These are phyloP conservation scores for Xylariaceae sp. DNA, from an alignment of 2,329 filamentous ascomycete genomes.

Conservation along the genomic window DNA sequence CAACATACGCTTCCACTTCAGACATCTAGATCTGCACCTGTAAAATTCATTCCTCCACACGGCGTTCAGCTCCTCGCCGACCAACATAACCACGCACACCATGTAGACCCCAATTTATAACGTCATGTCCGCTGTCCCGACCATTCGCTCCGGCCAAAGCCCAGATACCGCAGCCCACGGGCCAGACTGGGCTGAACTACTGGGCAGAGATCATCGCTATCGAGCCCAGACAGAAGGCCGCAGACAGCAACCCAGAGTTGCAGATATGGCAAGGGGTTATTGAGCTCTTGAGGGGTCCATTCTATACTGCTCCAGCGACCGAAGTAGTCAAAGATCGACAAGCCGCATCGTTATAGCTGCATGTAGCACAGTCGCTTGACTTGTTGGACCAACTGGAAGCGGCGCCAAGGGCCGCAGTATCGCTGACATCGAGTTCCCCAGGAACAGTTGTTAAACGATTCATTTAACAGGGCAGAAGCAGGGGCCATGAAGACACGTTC, in stretches of 20 bases:
- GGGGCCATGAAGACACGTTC: background rate
- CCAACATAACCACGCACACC: slow-evolving; percentile 8
- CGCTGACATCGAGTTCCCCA: background rate
- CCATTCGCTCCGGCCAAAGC: background rate
- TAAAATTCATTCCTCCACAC: background rate
- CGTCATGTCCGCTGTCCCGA: slow-evolving; percentile 9
- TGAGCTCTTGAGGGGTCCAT: background rate
- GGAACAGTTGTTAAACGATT: slow-evolving; percentile 1
- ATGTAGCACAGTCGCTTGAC: slow-evolving; percentile 13
- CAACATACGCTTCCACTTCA: background rate
- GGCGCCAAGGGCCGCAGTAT: slow-evolving; percentile 5
- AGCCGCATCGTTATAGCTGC: slow-evolving; percentile 15
- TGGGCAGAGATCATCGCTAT: slow-evolving; percentile 24
- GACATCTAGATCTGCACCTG: slow-evolving; percentile 5
- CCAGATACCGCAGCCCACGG: slow-evolving; percentile 5
- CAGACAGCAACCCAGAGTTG: background rate
- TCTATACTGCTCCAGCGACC: slow-evolving; percentile 11
- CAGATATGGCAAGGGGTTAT: slow-evolving; percentile 14
- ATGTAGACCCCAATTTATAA: slow-evolving; percentile 8
- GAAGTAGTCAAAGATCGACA: slow-evolving; percentile 26
- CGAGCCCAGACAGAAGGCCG: background rate
- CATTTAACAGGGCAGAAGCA: background rate
- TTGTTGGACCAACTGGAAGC: slow-evolving; percentile 8
- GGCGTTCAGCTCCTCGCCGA: slow-evolving; percentile 8
- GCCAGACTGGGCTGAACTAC: slow-evolving; percentile 15